Evolutionary conservation across 768 basidiomycete genomes (phyloP).

Genomic region (Podaxis pistillaris): DNA sequence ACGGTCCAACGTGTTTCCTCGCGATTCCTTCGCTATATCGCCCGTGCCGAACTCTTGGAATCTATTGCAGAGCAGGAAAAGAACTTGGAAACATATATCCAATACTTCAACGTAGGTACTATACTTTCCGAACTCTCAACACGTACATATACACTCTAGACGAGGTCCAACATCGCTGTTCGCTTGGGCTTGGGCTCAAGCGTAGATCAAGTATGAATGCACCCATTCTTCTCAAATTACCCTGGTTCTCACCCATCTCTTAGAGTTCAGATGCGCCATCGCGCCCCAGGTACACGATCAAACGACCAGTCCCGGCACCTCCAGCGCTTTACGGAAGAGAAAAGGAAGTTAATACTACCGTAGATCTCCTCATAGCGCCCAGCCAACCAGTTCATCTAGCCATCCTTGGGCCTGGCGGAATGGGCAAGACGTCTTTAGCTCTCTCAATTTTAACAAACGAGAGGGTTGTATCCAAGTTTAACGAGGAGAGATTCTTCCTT

Average conservation of each 20-base stretch:
- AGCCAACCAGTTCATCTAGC: not conserved
- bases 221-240: not conserved
- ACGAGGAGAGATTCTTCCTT: slow-evolving; percentile 23
- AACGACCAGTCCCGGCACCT: slow-evolving; percentile 16
- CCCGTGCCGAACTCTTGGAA: not conserved
- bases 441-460: slow-evolving; percentile 25
- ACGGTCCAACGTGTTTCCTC: not conserved
- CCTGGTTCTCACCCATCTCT: slow-evolving; percentile 22
- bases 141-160: slow-evolving; percentile 2
- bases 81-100: slow-evolving; percentile 8
- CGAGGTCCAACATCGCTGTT: slow-evolving; percentile 24
- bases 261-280: not conserved
- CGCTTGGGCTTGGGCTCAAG: slow-evolving; percentile 1
- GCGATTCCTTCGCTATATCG: slow-evolving; percentile 9
- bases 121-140: not conserved
- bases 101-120: slow-evolving; percentile 9
- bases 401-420: slow-evolving; percentile 32
- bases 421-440: slow-evolving; percentile 33
- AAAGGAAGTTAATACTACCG: slow-evolving; percentile 22
- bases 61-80: slow-evolving; percentile 1
- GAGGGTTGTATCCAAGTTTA: slow-evolving; percentile 18
- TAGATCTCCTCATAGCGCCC: slow-evolving; percentile 9
- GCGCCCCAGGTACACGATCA: slow-evolving; percentile 12
- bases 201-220: not conserved
- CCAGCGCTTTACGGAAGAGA: slow-evolving; percentile 27